These are phyloP conservation scores for Colletotrichum tamarilloi DNA, from an alignment of 2,329 filamentous ascomycete genomes.

Conservation along the genomic window DNA sequence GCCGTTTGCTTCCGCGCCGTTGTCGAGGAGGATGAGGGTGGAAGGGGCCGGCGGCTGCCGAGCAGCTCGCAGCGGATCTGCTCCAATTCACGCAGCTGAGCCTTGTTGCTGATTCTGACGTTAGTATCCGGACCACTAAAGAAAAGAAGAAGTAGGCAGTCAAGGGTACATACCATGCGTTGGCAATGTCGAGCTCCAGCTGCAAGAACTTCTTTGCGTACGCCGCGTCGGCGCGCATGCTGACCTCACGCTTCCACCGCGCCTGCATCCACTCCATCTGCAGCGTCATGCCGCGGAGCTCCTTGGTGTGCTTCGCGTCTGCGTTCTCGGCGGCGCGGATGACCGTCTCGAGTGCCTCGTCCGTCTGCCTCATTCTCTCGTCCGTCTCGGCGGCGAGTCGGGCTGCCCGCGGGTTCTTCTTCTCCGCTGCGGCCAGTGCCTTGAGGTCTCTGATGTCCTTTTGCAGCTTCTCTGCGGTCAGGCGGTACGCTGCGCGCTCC, in stretches of 20 bases:
- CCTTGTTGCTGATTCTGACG: conserved; percentile 80
- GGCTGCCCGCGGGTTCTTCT: conserved; percentile 41
- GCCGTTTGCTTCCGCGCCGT: conserved; percentile 33
- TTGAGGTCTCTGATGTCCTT: conserved; percentile 61
- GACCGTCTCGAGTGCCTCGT: conserved; percentile 67
- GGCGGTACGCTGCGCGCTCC: conserved; percentile 68
- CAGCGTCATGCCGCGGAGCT: conserved; percentile 84
- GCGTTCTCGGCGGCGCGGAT: conserved; percentile 69
- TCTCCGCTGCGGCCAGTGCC: conserved; percentile 49
- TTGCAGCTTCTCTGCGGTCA: conserved; percentile 65
- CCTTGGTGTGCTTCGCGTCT: conserved; percentile 77
- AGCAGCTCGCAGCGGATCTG: conserved; percentile 72
- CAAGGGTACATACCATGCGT: conserved; percentile 83
- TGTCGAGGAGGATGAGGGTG: conserved; percentile 43
- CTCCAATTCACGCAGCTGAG: conserved; percentile 86
- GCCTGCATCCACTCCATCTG: conserved; percentile 94
- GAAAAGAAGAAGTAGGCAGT: background rate
- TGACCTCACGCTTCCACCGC: conserved; percentile 81
- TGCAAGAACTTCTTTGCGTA: conserved; percentile 89
- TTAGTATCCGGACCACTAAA: conserved; percentile 38
- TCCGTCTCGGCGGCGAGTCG: conserved; percentile 45
- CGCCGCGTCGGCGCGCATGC: conserved; percentile 81
- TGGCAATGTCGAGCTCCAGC: conserved; percentile 83
- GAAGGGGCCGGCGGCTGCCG: conserved; percentile 50
- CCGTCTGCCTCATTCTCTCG: conserved; percentile 50